Evolutionary conservation across 176 grass and related monocot genomes (phyloP).

Genomic region (Triticum urartu): DNA sequence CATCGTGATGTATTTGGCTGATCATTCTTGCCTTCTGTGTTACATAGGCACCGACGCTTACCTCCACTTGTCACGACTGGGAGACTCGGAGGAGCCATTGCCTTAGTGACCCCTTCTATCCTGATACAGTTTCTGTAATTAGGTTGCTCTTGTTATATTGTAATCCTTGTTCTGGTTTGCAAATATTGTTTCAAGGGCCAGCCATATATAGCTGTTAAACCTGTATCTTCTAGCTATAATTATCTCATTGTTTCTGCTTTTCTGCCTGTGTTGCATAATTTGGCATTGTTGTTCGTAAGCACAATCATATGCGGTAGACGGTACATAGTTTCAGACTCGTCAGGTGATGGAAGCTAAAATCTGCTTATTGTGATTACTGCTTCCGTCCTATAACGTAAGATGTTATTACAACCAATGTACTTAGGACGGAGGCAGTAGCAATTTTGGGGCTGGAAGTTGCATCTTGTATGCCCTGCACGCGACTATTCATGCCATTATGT

Average conservation of each 20-base stretch:
- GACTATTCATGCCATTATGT: background rate
- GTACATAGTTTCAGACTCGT: background rate
- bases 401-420: too few species aligned
- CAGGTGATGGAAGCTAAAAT: background rate
- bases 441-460: background rate
- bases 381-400: too few species aligned
- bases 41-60: conserved; percentile 90
- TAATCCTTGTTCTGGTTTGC: conserved; percentile 29
- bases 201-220: conserved; percentile 23
- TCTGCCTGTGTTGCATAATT: background rate
- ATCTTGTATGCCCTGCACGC: background rate
- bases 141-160: conserved; percentile 20
- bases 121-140: conserved; percentile 16
- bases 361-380: background rate
- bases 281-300: background rate
- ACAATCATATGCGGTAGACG: background rate
- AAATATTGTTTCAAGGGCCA: conserved; percentile 28
- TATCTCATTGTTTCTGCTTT: background rate
- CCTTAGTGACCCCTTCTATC: conserved; percentile 30
- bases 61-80: conserved; percentile 88
- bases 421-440: background rate
- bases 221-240: background rate
- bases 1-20: background rate
- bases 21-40: background rate
- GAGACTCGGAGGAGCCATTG: conserved; percentile 91